Evolutionary conservation across 2,329 filamentous ascomycete species (phyloP).

Genomic region (Pseudogymnoascus sp.): DNA sequence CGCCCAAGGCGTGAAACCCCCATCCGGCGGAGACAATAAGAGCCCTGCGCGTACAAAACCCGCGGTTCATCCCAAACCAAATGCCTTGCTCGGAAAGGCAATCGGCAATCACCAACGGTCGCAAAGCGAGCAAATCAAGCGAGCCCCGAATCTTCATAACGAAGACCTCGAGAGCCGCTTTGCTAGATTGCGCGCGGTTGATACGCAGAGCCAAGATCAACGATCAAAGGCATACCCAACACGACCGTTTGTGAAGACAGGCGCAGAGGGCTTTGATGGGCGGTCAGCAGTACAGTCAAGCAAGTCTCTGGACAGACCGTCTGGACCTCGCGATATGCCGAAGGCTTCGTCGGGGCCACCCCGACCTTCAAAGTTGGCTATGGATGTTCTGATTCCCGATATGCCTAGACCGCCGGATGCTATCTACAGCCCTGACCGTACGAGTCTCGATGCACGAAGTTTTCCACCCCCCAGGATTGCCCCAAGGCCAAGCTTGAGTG

Average conservation of each 20-base stretch:
- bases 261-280: neutral
- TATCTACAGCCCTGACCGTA: conserved; percentile 29
- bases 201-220: neutral
- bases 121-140: conserved; percentile 20
- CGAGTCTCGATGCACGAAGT: conserved; percentile 2
- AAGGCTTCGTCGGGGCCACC: conserved; percentile 19
- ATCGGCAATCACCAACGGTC: conserved; percentile 33
- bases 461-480: neutral
- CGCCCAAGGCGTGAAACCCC: conserved; percentile 8
- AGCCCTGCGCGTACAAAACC: conserved; percentile 31
- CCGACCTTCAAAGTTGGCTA: conserved; percentile 16
- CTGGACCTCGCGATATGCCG: conserved; percentile 27
- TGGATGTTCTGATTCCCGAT: conserved; percentile 23
- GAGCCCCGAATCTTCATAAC: conserved; percentile 24
- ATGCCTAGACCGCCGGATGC: conserved; percentile 31
- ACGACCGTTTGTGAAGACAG: neutral
- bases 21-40: conserved; percentile 32
- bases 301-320: conserved; percentile 11
- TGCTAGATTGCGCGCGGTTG: conserved; percentile 37
- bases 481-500: neutral
- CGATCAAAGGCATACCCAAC: neutral
- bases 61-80: conserved; percentile 58
- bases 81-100: conserved; percentile 56
- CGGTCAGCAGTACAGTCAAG: neutral
- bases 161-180: conserved; percentile 51